phyloP scores from a whole-genome alignment of 208 protist species.

The Herpetomonas tarakana region DNA sequence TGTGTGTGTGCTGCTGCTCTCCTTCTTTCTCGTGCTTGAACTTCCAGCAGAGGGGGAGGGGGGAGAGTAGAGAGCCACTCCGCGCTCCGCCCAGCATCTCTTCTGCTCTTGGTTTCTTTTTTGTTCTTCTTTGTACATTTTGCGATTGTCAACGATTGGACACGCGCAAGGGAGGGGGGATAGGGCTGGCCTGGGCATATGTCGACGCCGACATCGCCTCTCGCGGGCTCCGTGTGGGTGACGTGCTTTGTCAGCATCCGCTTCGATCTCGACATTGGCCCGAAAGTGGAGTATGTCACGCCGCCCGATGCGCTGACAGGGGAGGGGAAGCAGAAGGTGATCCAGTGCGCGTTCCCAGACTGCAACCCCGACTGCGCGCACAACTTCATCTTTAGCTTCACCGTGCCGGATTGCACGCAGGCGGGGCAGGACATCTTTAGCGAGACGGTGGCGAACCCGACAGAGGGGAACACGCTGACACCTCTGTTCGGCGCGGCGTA shows the following conservation, averaged over 20 bases:
- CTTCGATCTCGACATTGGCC: slow-evolving; percentile 85
- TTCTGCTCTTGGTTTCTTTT: too few species aligned
- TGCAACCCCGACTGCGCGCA: slow-evolving; percentile 80
- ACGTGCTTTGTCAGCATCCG: slow-evolving; percentile 81
- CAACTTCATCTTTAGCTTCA: slow-evolving; percentile 88
- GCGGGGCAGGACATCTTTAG: slow-evolving; percentile 6
- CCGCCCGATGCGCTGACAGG: slow-evolving; percentile 55
- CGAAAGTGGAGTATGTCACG: slow-evolving; percentile 60
- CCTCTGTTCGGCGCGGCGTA: slow-evolving; percentile 75
- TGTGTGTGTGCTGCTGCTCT: too few species aligned
- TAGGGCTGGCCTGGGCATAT: too few species aligned
- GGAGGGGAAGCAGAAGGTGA: slow-evolving; percentile 40
- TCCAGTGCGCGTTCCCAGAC: slow-evolving; percentile 76
- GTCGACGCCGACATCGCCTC: slow-evolving; percentile 4
- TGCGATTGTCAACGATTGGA: too few species aligned
- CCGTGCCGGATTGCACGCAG: slow-evolving; percentile 54
- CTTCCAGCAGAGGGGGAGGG: too few species aligned
- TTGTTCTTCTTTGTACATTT: too few species aligned
- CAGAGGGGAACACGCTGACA: slow-evolving; percentile 16
- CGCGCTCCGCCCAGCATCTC: too few species aligned
- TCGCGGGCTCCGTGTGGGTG: slow-evolving; percentile 72
- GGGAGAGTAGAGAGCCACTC: too few species aligned
- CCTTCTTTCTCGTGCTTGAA: too few species aligned
- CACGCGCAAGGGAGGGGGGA: too few species aligned
- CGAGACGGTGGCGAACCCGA: slow-evolving; percentile 12